Base-by-base conservation (phyloP, 2,329 filamentous ascomycete genomes). In the Magnaporthiopsis incrustans region DNA sequence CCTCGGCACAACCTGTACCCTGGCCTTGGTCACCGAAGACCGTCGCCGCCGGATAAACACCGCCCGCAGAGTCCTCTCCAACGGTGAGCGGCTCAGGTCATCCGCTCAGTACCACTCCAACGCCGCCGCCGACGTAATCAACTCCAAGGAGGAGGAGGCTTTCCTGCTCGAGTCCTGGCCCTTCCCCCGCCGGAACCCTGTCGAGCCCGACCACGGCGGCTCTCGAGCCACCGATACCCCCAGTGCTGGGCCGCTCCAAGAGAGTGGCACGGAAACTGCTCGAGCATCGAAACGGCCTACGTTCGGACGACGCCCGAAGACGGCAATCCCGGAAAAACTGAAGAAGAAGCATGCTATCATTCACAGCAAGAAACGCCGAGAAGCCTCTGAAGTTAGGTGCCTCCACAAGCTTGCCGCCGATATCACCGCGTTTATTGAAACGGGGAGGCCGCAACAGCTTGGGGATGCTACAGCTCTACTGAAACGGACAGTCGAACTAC, bases 1-100 rank as follows among this genome's bases (percentile, higher is more conserved):
- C 35, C 69, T 80, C 12, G 79, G 79, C 65, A 81, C 79, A 1
- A 78, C 78, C 5, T 80, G 77, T 71, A 77, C 77, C 27, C 69
- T 80, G 58, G 76, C 75, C 35, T 67, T 80, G 57, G 66, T 80
- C 64, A 75, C 75, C 63, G 79, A 81, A 67, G 78, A 81, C 68
- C 78, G 78, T 32, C 75, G 78, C 59, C 75, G 78, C 15, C 74
- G 76, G 56, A 79, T 81, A 69, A 76, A 77, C 61, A 70, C 75
- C 56, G 77, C 76, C 25, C 72, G 74, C 60, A 69, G 71, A 61
- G 74, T 75, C 14, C 71, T 78, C 57, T 71, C 74, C 33, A 80
- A 80, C 71, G 75, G 73, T 14, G 71, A 76, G 66, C 75, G 69
- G 59, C 70, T 81, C 62, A 78, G 75, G 61, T 71, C 72, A 0